Percentiles rank a stretch among this genome's conserved stretches.
These are phyloP conservation scores for Scenedesmus sp. DNA, from an alignment of 163 green algal species.

Conservation along the genomic window DNA sequence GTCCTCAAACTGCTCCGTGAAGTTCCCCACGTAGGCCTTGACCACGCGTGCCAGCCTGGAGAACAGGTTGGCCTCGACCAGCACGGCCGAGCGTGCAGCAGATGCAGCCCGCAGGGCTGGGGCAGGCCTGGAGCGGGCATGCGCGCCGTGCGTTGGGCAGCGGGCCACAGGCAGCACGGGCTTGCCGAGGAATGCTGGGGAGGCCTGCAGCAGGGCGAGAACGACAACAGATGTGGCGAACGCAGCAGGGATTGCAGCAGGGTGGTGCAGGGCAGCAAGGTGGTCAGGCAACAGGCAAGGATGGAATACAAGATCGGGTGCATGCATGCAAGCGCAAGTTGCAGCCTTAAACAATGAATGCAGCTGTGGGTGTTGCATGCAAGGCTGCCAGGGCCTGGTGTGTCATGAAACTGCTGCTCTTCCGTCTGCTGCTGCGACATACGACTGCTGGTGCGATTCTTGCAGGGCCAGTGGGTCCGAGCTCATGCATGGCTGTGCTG, in stretches of 20 bases:
- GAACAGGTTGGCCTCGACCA: conserved; percentile 52
- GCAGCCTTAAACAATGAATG: not conserved
- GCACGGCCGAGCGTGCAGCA: not conserved
- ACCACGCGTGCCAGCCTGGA: conserved; percentile 42
- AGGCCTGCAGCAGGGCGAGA: not conserved
- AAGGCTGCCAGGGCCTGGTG: not conserved
- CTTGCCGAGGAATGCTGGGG: conserved; percentile 5
- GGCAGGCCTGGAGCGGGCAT: not conserved
- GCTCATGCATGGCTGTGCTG: not conserved
- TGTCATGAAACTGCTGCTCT: not conserved
- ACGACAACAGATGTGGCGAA: not conserved
- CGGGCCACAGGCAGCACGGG: not conserved
- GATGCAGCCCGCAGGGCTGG: not conserved
- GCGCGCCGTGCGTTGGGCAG: not conserved
- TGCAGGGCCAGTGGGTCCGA: not conserved
- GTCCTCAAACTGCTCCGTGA: conserved; percentile 52
- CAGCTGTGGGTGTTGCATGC: not conserved
- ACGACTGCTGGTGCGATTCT: not conserved
- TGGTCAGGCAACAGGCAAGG: not conserved
- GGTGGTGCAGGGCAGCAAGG: not conserved
- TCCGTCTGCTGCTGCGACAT: not conserved
- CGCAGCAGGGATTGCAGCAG: not conserved
- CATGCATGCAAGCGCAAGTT: not conserved
- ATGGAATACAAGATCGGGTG: not conserved
- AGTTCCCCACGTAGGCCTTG: conserved; percentile 40